Base-by-base conservation (phyloP, 345 rosid genomes). In the Linum usitatissimum region DNA sequence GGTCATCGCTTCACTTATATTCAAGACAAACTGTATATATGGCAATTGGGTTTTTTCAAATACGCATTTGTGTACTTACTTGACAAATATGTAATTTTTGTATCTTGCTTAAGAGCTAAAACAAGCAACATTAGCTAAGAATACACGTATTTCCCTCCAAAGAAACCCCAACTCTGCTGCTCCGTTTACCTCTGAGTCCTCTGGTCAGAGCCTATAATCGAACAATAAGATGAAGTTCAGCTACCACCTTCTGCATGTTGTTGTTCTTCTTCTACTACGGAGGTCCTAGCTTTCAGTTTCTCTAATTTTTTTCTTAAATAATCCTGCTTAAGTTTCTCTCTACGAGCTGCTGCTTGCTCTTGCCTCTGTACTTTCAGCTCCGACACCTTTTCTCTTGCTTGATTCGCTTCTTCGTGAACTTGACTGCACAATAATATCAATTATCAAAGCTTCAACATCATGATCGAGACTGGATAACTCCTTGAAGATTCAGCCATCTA, bases 381-480 rank as follows among this genome's bases (percentile, higher is more conserved):
- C 2, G 84, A 81, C 9, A 64, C 85, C 74, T 78, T 76, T 74
- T 84, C 97, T 74, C 96, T 84, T 0, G 94, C 99, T 67, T 84
- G 77, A 76, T 82, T 87, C 40, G 70, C 99, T 85, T 90, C 96
- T 74, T 78, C 87, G 69, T 90, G 99, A 74, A 93, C 90, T 74
- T 93, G 94, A 75, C 96, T 87, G 82, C 28, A 66, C 36, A 66
- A 45, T 64, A 63, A 30, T 57, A 60, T 5, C 17, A 23, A 63
- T 21, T 57, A 60, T 5, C 17, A 23, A 49, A 10, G 34, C 1
- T 23, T 23, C 28, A 23, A 23, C 28, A 23, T 23, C 28, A 23
- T 23, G 19, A 54, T 59, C 14, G 4, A 30, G 15, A 53, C 0
- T 53, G 5, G 6, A 19, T 61, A 6, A 42, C 54, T 12, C 9